phyloP scores from a whole-genome alignment of 306 rosid genomes.

The Oxytropis ochrocephala region DNA sequence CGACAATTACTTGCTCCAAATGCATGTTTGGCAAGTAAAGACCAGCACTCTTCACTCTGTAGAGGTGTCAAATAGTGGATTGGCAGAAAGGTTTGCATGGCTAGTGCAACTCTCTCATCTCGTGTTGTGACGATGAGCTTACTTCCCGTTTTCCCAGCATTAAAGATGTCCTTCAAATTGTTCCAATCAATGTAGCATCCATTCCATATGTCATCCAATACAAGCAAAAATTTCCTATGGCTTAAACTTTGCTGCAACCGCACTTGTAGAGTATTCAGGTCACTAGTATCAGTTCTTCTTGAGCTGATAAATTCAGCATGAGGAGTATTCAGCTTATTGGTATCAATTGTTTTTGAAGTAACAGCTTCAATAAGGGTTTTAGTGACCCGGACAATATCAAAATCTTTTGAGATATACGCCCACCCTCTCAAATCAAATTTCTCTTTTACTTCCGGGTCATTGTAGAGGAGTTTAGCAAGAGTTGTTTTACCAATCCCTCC shows the following conservation, averaged over 20 bases:
- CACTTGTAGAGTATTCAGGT: conserved; percentile 13
- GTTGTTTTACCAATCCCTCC: conserved; percentile 31
- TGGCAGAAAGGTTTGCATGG: conserved; percentile 31
- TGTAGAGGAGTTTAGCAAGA: conserved; percentile 25
- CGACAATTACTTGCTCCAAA: conserved; percentile 6
- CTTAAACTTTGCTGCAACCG: conserved; percentile 12
- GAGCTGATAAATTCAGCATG: neutral
- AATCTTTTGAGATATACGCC: conserved; percentile 29
- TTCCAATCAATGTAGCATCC: conserved; percentile 35
- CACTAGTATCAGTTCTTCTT: neutral
- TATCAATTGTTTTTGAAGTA: neutral
- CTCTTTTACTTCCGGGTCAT: neutral
- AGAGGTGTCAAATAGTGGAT: conserved; percentile 25
- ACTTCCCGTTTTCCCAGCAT: neutral
- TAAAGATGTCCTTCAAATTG: conserved; percentile 12
- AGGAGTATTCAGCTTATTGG: neutral
- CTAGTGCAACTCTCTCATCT: conserved; percentile 30
- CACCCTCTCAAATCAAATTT: conserved; percentile 17
- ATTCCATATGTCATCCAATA: conserved; percentile 42
- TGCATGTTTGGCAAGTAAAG: conserved; percentile 33
- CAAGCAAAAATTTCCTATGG: conserved; percentile 31
- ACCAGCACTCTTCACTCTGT: conserved; percentile 30
- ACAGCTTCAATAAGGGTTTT: conserved; percentile 20
- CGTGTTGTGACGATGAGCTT: neutral
- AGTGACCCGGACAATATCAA: conserved; percentile 26